Evolutionary conservation across 83 land plant genomes (phyloP), one percentile per base, ranked within the genome.

Genomic region (Diphasiastrum complanatum): DNA sequence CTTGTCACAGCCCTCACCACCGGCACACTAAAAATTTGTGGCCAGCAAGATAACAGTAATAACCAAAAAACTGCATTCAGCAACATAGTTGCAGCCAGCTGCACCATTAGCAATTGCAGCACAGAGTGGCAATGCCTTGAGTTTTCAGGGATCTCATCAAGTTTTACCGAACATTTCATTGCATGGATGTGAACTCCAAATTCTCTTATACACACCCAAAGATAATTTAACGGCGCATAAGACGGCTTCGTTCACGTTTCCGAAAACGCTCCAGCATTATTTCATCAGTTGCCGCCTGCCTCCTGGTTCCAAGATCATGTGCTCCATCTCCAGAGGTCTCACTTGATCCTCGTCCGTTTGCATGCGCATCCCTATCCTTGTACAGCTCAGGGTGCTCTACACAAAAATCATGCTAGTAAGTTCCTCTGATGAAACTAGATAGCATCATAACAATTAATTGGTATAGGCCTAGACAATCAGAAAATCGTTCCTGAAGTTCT

Each of bases 241-340:
- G 79, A 12, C 96, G 89, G 14, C 84, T 75, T 4, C 92, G 77
- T 70, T 95, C 99, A 46, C 93, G 76, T 59, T 95, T 95, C 32
- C 97, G 85, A 36, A 95, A 95, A 8, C 99, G 89, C 54, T 95
- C 93, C 8, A 95, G 79, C 88, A 89, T 95, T 64, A 95, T 74
- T 57, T 89, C 85, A 75, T 95, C 97, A 1, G 97, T 89, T 46
- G 99, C 92, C 67, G 97, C 97, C 68, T 79, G 85, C 54, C 99
- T 74, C 45, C 84, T 54, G 19, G 49, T 65, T 25, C 81, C 92
- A 2, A 61, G 59, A 20, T 67, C 81, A 31, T 28, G 46, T 16
- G 36, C 24, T 54, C 78, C 92, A 16, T 51, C 57, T n/a, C 50
- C 59, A 66, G 57, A 29, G 29, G 45, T 24, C 20, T 78, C 83